Conservation (phyloP, 306 rosid genomes). For the Potentilla sterilis region DNA sequence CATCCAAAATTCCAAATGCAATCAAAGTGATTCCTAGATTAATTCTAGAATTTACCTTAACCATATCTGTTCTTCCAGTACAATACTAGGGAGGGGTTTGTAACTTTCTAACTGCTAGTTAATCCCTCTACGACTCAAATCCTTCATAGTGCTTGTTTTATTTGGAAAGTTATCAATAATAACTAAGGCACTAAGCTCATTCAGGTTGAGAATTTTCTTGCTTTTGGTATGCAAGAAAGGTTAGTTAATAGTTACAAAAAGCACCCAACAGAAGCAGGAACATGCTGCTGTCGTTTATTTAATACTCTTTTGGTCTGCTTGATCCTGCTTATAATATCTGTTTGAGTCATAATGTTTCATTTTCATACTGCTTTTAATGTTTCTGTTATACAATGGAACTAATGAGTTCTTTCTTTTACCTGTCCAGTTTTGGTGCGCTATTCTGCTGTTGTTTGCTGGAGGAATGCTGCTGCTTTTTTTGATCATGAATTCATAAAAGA, state of each 20-base stretch:
- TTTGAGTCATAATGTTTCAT: conserved; percentile 6
- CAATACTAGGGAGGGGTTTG: background rate
- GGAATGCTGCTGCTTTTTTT: conserved; percentile 60
- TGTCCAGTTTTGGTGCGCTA: conserved; percentile 72
- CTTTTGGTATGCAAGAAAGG: background rate
- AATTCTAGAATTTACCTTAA: background rate
- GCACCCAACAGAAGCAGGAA: background rate
- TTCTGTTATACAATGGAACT: conserved; percentile 7
- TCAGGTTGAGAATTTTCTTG: background rate
- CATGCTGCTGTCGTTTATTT: background rate
- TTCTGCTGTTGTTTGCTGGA: conserved; percentile 91
- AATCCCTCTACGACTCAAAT: background rate
- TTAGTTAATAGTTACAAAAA: background rate
- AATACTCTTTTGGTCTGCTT: background rate
- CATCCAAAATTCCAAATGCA: background rate
- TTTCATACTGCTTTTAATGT: background rate
- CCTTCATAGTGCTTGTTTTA: background rate
- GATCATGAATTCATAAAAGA: conserved; percentile 11
- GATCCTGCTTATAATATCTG: background rate
- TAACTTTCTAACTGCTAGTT: background rate
- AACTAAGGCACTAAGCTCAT: background rate
- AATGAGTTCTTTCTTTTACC: conserved; percentile 13
- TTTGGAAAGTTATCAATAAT: background rate
- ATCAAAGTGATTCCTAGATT: background rate
- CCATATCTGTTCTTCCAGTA: background rate